Evolutionary conservation across 2,329 filamentous ascomycete genomes (phyloP).

Genomic region (Monosporascus sp.): DNA sequence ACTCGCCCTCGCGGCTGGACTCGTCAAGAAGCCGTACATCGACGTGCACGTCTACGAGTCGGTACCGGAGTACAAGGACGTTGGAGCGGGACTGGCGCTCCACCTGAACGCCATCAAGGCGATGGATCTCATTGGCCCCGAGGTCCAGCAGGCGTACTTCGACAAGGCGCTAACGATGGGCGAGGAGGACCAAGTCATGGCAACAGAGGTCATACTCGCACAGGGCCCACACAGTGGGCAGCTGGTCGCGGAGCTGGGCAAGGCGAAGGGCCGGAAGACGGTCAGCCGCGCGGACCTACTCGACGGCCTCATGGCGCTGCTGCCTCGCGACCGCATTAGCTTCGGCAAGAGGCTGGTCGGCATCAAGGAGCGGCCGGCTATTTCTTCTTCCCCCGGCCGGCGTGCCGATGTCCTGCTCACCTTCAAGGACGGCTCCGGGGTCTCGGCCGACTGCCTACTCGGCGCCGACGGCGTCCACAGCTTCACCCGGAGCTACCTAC

Average conservation of each 20-base stretch:
- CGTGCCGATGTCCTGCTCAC: constrained; percentile 11
- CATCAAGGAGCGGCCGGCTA: constrained; percentile 7
- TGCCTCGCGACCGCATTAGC: constrained; percentile 15
- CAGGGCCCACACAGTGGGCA: constrained; percentile 18
- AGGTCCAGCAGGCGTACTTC: constrained; percentile 27
- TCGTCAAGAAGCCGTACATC: constrained; percentile 29
- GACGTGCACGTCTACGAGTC: constrained; percentile 34
- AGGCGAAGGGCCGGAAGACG: constrained; percentile 28
- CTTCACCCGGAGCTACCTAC: constrained; percentile 22
- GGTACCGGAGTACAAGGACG: constrained; percentile 25
- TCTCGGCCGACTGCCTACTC: constrained; percentile 26
- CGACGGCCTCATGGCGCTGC: constrained; percentile 22
- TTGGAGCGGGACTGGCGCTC: constrained; percentile 35
- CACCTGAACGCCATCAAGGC: constrained; percentile 32
- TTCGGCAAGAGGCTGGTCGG: constrained; percentile 21
- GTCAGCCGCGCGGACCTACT: constrained; percentile 28
- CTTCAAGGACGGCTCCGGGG: constrained; percentile 22
- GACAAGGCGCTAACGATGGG: constrained; percentile 25
- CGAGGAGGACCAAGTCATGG: constrained; percentile 27
- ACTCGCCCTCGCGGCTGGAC: constrained; percentile 29
- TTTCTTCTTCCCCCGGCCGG: not conserved
- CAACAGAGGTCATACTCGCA: constrained; percentile 28
- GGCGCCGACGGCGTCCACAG: constrained; percentile 33
- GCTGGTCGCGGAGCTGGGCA: constrained; percentile 26
- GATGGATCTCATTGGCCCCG: constrained; percentile 29